Evolutionary conservation across 495 filamentous ascomycete species (phyloP).

Genomic region (Xylaria palmicola): DNA sequence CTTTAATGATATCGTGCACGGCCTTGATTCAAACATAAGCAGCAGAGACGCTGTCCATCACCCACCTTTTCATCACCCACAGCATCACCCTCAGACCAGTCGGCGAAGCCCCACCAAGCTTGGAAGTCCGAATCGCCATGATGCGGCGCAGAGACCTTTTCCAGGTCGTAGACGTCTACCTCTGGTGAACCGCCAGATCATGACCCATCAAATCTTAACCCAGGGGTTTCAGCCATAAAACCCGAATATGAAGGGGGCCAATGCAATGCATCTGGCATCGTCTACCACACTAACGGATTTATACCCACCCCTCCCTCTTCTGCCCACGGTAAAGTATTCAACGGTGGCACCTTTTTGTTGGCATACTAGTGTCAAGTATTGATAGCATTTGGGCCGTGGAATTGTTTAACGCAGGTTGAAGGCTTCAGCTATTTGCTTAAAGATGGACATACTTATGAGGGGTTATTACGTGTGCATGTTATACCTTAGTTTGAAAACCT

Average conservation of each 20-base stretch:
- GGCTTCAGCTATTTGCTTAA: conserved; percentile 7
- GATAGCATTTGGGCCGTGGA: conserved; percentile 7
- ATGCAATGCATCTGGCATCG: neutral
- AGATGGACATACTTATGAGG: conserved; percentile 2
- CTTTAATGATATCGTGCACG: conserved; percentile 27
- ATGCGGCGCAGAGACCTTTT: conserved; percentile 20
- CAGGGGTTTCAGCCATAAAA: conserved; percentile 31
- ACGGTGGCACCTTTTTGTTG: neutral
- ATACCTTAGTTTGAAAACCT: conserved; percentile 9
- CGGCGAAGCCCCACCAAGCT: conserved; percentile 12
- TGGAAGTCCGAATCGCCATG: conserved; percentile 13
- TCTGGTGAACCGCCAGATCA: conserved; percentile 30
- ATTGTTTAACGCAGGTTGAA: neutral
- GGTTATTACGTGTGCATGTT: conserved; percentile 1
- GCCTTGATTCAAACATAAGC: neutral
- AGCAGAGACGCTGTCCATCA: conserved; percentile 12
- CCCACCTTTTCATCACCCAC: conserved; percentile 7
- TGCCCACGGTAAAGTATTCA: neutral
- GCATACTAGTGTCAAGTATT: conserved; percentile 1
- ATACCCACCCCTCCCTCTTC: neutral
- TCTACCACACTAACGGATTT: neutral
- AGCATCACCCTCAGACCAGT: neutral
- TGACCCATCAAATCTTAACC: conserved; percentile 33
- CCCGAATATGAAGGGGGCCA: neutral
- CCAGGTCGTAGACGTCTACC: conserved; percentile 30